Conservation (phyloP, 2,329 filamentous ascomycete genomes). For the Ascochyta viciae-villosae region DNA sequence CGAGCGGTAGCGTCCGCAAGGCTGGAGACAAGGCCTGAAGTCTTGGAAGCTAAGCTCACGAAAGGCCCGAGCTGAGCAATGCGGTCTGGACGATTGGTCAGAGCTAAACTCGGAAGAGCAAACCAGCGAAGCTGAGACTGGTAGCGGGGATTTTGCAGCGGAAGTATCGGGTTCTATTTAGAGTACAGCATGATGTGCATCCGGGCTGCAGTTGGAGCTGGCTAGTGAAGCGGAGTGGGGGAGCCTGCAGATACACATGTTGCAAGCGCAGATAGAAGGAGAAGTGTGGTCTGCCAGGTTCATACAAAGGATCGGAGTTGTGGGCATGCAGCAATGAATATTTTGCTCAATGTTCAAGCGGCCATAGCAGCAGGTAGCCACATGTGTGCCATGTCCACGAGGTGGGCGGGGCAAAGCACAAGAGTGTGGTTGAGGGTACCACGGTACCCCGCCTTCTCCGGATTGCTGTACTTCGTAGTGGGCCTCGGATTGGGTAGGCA, state of each 20-base stretch:
- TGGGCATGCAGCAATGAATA: not conserved
- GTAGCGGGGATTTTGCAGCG: not conserved
- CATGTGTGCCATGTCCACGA: not conserved
- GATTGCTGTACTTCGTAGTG: not conserved
- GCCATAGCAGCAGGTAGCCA: not conserved
- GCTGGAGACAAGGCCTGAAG: not conserved
- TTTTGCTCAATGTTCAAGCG: not conserved
- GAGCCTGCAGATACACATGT: not conserved
- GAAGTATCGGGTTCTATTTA: not conserved
- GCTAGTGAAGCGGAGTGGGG: not conserved
- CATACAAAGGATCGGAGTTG: not conserved
- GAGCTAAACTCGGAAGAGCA: not conserved
- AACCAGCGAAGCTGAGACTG: too few species aligned
- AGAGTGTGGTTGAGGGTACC: not conserved
- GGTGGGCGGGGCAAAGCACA: not conserved
- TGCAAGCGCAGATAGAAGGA: not conserved
- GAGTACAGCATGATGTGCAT: not conserved
- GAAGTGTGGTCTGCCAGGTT: not conserved
- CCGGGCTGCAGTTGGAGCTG: not conserved
- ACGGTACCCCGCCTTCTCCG: conserved; percentile 7
- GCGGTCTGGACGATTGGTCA: not conserved
- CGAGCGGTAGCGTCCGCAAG: not conserved
- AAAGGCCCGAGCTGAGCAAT: conserved; percentile 7
- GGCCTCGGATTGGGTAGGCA: not conserved
- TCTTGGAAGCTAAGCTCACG: not conserved